phyloP scores from a whole-genome alignment of 768 basidiomycete genomes.

The Coprinopsis sp. region DNA sequence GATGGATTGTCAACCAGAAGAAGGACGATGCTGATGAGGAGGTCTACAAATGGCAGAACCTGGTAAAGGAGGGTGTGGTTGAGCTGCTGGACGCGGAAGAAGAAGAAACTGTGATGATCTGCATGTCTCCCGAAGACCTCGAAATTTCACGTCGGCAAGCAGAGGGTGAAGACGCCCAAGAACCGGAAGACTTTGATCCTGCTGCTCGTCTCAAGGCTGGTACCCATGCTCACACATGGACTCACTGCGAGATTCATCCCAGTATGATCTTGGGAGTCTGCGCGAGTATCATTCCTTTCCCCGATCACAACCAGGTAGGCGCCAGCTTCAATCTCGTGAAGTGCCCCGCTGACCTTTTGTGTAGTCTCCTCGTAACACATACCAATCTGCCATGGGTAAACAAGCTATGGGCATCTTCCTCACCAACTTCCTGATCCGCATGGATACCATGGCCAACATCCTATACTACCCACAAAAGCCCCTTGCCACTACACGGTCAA shows the following conservation, averaged over 20 bases:
- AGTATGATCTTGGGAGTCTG: constrained; percentile 99
- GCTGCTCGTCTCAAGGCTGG: constrained; percentile 84
- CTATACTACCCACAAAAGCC: constrained; percentile 99
- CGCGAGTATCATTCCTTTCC: constrained; percentile 99
- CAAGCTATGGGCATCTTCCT: constrained; percentile 99
- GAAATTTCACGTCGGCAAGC: constrained; percentile 74
- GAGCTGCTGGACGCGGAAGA: constrained; percentile 97
- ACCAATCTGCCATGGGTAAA: constrained; percentile 99
- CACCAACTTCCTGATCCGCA: constrained; percentile 96
- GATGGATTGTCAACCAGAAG: constrained; percentile 56
- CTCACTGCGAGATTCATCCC: constrained; percentile 99
- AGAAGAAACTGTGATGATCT: constrained; percentile 99
- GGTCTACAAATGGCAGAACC: constrained; percentile 76
- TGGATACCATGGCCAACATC: constrained; percentile 99
- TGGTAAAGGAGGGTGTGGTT: constrained; percentile 84
- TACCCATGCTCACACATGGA: constrained; percentile 87
- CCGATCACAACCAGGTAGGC: constrained; percentile 95
- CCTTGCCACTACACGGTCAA: constrained; percentile 95
- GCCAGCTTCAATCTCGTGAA: background rate
- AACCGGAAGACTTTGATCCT: constrained; percentile 79
- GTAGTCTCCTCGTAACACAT: constrained; percentile 98
- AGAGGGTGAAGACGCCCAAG: constrained; percentile 50
- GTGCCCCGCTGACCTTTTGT: constrained; percentile 2
- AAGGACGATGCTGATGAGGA: constrained; percentile 61
- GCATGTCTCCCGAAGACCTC: constrained; percentile 95